Evolutionary conservation across 1,284 basidiomycete species (phyloP).

Genomic region (Volvariella surrecta): DNA sequence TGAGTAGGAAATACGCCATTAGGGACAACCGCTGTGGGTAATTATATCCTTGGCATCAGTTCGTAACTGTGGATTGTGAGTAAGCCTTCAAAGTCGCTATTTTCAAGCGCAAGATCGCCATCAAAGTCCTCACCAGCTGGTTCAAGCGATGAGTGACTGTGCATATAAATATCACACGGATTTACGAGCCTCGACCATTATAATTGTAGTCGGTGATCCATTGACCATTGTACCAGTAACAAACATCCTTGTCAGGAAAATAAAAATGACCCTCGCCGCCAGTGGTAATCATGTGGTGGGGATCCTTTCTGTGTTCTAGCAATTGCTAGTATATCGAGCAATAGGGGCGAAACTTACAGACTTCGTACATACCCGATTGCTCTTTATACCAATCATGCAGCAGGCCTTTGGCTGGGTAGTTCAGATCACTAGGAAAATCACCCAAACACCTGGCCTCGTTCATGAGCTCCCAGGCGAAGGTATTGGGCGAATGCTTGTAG

Average conservation of each 20-base stretch:
- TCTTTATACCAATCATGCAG: slow-evolving; percentile 42
- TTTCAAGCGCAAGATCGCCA: slow-evolving; percentile 34
- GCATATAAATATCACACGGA: slow-evolving; percentile 1
- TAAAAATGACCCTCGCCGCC: slow-evolving; percentile 53
- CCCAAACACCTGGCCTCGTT: slow-evolving; percentile 50
- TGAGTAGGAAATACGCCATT: too few species aligned
- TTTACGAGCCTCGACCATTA: slow-evolving; percentile 38
- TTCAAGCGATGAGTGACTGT: too few species aligned
- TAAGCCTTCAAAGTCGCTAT: slow-evolving; percentile 50
- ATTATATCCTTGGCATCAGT: too few species aligned
- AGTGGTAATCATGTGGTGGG: slow-evolving; percentile 46
- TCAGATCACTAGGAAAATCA: slow-evolving; percentile 37
- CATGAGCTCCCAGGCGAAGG: slow-evolving; percentile 54
- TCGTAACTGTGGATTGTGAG: slow-evolving; percentile 21
- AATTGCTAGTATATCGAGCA: too few species aligned
- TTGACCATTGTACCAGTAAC: slow-evolving; percentile 33
- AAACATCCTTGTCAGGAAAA: slow-evolving; percentile 30
- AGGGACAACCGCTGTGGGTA: too few species aligned
- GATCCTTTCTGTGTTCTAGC: too few species aligned
- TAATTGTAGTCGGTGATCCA: slow-evolving; percentile 46
- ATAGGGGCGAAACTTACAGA: slow-evolving; percentile 30
- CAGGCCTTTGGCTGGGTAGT: slow-evolving; percentile 37
- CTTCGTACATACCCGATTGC: slow-evolving; percentile 39
- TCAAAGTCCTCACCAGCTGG: slow-evolving; percentile 51
- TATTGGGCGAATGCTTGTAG: slow-evolving; percentile 42